These are phyloP conservation scores for Entomortierella parvispora DNA, from an alignment of 192 early-diverging fungal genomes.

Conservation along the genomic window DNA sequence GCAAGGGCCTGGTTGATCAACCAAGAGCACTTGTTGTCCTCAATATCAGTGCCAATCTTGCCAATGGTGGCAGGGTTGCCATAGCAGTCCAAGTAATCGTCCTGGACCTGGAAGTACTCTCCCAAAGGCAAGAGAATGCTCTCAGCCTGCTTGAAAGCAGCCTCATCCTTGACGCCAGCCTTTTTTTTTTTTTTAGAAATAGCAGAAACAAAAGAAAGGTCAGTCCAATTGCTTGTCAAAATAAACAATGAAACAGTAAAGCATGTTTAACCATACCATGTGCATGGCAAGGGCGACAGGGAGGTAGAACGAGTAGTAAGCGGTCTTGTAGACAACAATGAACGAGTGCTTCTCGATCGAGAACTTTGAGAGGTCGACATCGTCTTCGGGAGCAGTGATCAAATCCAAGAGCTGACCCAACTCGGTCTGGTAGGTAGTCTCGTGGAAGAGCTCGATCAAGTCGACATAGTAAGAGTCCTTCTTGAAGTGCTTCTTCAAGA, in stretches of 20 bases:
- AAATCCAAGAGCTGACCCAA: conserved; percentile 97
- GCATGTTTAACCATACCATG: conserved; percentile 62
- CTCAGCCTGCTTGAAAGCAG: conserved; percentile 84
- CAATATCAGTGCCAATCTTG: conserved; percentile 99
- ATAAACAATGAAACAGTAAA: neutral
- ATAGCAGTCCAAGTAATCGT: conserved; percentile 98
- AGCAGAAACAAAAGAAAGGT: neutral
- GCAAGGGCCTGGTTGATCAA: conserved; percentile 92
- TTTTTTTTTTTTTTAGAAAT: too few species aligned
- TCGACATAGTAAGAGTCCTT: conserved; percentile 88
- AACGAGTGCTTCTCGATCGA: conserved; percentile 92
- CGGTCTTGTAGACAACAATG: conserved; percentile 98
- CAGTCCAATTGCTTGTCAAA: neutral
- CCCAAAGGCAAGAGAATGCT: conserved; percentile 93
- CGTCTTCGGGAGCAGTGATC: conserved; percentile 97
- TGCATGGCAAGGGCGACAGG: conserved; percentile 95
- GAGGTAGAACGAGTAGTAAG: conserved; percentile 99
- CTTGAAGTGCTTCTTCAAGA: conserved; percentile 96
- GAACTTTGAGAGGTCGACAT: conserved; percentile 93
- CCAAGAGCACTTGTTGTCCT: conserved; percentile 99
- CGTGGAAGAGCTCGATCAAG: conserved; percentile 94
- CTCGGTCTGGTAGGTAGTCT: conserved; percentile 97
- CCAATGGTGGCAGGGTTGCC: conserved; percentile 91
- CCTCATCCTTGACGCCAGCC: conserved; percentile 83
- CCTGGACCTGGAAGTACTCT: conserved; percentile 99